Evolutionary conservation across 2,329 filamentous ascomycete genomes (phyloP).

Genomic region (Leptographium radiaticola): DNA sequence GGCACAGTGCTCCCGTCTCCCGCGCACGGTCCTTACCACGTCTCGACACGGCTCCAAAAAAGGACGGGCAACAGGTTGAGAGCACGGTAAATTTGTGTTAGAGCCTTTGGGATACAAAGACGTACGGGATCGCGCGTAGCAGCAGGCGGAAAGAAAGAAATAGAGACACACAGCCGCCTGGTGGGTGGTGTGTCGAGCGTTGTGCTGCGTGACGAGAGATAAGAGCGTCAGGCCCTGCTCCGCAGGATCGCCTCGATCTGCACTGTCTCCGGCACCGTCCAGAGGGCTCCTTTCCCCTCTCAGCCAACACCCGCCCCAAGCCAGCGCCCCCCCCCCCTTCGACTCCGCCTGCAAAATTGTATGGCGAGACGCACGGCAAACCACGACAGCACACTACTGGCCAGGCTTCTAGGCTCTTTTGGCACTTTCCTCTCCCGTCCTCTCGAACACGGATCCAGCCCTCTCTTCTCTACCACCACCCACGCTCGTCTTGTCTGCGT

Average conservation of each 20-base stretch:
- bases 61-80: not conserved
- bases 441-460: not conserved
- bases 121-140: not conserved
- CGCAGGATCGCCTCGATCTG: not conserved
- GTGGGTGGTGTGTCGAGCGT: not conserved
- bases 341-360: slow-evolving; percentile 2
- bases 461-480: not conserved
- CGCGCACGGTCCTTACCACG: not conserved
- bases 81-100: not conserved
- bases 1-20: not conserved
- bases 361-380: slow-evolving; percentile 1
- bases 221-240: not conserved
- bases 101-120: no score
- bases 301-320: not conserved
- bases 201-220: not conserved
- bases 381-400: not conserved
- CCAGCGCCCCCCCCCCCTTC: not conserved
- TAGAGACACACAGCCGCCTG: not conserved
- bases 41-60: not conserved
- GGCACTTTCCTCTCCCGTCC: no score
- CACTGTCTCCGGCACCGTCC: not conserved
- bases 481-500: no score
- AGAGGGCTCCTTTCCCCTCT: not conserved
- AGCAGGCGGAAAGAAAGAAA: not conserved
- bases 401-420: not conserved